Evolutionary conservation across 208 protist genomes (phyloP), one percentile per base, ranked within the genome.

Genomic region (Entamoeba invadens): DNA sequence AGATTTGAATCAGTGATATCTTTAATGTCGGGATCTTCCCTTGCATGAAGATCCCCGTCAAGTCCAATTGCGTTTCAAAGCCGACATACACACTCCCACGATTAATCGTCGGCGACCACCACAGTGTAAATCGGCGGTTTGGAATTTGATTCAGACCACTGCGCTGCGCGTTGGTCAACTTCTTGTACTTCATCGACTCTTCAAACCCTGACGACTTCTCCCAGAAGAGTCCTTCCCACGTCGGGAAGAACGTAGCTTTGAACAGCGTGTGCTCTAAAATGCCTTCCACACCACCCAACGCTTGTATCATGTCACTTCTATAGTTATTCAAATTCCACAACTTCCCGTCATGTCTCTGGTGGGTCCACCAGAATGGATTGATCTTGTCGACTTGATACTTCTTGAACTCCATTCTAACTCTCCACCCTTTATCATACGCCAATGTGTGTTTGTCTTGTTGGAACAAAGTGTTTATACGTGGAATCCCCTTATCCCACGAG

Each of bases 101-200:
- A 96, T 99, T 99, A 96, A 99, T 99, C 10, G 99, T 99, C 77
- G 99, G 99, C 94, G 98, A 99, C 99, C 99, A 99, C 99, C 99
- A 99, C 21, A 99, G 96, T 44, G 99, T 99, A 96, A 99, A 99
- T 87, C 99, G 97, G 94, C 99, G 97, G 96, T 99, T 99, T 12
- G 99, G 99, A 95, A 99, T 99, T 97, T 99, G 99, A 95, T 99
- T 99, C 21, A 99, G 97, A 98, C 99, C 99, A 16, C 97, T 98
- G 87, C 99, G 97, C 97, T 99, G 99, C 92, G 99, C 99, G 96
- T 99, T 99, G 44, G 99, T 99, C 14, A 99, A 96, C 96, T 99
- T 99, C 44, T 45, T 91, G 35, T 50, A 93, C 94, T 77, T 91
- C 16, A 68, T 50, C 72, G 91, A 91, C 18, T 96, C 95, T 68